Evolutionary conservation across 306 rosid genomes (phyloP), one percentile per base, ranked within the genome.

Genomic region (Glycyrrhiza uralensis): DNA sequence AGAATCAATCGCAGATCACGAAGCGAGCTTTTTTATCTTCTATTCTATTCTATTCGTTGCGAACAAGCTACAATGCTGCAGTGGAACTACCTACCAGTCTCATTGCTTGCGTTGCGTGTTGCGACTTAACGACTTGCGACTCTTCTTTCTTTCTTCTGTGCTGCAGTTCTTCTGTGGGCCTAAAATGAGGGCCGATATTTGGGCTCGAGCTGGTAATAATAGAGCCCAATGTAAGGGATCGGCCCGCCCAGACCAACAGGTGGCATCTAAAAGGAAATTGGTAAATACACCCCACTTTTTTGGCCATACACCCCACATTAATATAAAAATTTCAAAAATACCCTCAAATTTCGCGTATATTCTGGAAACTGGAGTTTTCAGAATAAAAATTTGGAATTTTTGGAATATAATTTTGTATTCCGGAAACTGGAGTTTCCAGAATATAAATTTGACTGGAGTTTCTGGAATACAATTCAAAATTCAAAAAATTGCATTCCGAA

Each of bases 1-100:
- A 65, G 70, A 79, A 45, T 58, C 54, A 74, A 73, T 66, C 7
- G 42, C 55, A 41, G 80, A 80, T 80, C 80, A 50, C 52, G 44
- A 54, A 42, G 61, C 35, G 68, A 24, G 52, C 33, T 62, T 62
- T 4, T 32, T 12, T 22, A 11, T 42, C 15, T n/a, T 39, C 28
- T 47, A 9, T 18, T 64, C 28, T 14, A 38, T 63, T 51, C 5
- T 1, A 63, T 47, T 49, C 42, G 15, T 15, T 15, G 15, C 7
- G 10, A 4, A 19, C 7, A 58, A 66, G 32, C 13, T 15, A 44
- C 15, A n/a, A 56, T 67, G 15, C 29, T 26, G 44, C 18, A 52
- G 52, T 20, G 33, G 28, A 22, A 42, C 61, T 61, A 70, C 77
- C 77, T 62, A 77, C 76, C 77, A 78, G 77, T 78, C 77, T 41